Percentiles rank a stretch among this genome's conserved stretches.
These are phyloP conservation scores for Moelleriella libera DNA, from an alignment of 2,329 filamentous ascomycete species.

Conservation along the genomic window DNA sequence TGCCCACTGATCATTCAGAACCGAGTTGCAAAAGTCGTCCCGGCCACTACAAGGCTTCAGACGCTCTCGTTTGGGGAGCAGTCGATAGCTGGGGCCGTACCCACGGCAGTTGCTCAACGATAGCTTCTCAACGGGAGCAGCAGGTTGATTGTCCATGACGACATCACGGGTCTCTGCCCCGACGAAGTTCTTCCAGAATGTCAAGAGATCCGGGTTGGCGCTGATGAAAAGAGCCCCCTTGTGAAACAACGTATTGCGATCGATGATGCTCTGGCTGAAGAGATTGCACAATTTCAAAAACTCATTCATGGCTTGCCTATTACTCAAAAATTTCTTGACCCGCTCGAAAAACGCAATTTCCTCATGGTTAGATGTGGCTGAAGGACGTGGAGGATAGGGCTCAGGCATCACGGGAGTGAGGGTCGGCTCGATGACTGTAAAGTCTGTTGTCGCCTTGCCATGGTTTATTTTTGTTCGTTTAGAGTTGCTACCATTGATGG, in stretches of 20 bases:
- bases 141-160: conserved; percentile 63
- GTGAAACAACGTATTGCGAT: conserved; percentile 67
- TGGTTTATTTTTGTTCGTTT: conserved; percentile 67
- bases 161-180: conserved; percentile 65
- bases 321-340: conserved; percentile 90
- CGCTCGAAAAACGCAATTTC: conserved; percentile 91
- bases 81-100: conserved; percentile 87
- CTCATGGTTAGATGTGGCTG: conserved; percentile 62
- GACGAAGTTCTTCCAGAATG: conserved; percentile 76
- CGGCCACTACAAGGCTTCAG: conserved; percentile 86
- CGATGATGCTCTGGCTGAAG: conserved; percentile 85
- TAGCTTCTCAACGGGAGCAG: conserved; percentile 65
- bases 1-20: conserved; percentile 96
- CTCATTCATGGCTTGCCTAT: conserved; percentile 84
- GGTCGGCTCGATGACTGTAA: conserved; percentile 63
- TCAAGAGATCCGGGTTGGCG: conserved; percentile 76
- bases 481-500: conserved; percentile 19
- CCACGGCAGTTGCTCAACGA: conserved; percentile 90
- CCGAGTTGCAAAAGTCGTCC: conserved; percentile 84
- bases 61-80: conserved; percentile 80
- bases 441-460: conserved; percentile 44
- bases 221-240: conserved; percentile 79
- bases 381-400: conserved; percentile 64
- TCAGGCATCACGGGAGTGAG: conserved; percentile 79
- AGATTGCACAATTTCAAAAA: conserved; percentile 96